phyloP scores from a whole-genome alignment of 108 stramenopile species.

The Licmophora abbreviata region DNA sequence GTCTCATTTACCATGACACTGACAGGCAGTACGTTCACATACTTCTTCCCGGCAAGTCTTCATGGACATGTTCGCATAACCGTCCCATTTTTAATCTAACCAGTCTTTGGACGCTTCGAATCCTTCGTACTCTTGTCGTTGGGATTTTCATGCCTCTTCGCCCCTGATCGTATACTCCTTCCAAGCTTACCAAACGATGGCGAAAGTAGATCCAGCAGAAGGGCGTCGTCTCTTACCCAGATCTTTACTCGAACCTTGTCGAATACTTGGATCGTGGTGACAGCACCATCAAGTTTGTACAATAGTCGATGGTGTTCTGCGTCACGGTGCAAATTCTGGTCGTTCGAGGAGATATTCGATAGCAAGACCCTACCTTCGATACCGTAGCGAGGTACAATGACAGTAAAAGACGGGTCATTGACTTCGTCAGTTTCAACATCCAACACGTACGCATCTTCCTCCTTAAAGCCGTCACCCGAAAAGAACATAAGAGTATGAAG shows the following conservation, averaged over 20 bases:
- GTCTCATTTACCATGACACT: no score
- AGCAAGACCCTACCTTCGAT: slow-evolving; percentile 89
- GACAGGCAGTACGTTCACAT: no score
- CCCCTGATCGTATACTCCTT: no score
- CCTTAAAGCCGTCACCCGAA: slow-evolving; percentile 51
- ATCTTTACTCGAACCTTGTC: slow-evolving; percentile 82
- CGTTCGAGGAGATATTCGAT: slow-evolving; percentile 32
- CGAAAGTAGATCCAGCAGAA: no score
- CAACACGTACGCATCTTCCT: slow-evolving; percentile 90
- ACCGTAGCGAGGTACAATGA: slow-evolving; percentile 97
- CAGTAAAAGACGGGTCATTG: slow-evolving; percentile 60
- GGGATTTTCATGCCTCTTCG: no score
- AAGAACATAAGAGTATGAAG: slow-evolving; percentile 92
- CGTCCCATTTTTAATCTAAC: no score
- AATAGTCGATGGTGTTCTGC: slow-evolving; percentile 48
- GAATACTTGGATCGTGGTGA: slow-evolving; percentile 70
- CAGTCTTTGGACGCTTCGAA: no score
- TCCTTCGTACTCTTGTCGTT: no score
- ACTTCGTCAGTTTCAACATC: slow-evolving; percentile 65
- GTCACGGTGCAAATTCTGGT: slow-evolving; percentile 47
- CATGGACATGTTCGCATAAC: no score
- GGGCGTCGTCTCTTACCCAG: slow-evolving; percentile 52
- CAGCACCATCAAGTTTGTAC: slow-evolving; percentile 47
- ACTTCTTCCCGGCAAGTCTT: no score
- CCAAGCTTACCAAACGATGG: no score